Evolutionary conservation across 2,329 filamentous ascomycete genomes (phyloP).

Genomic region (Neodidymelliopsis sp.): DNA sequence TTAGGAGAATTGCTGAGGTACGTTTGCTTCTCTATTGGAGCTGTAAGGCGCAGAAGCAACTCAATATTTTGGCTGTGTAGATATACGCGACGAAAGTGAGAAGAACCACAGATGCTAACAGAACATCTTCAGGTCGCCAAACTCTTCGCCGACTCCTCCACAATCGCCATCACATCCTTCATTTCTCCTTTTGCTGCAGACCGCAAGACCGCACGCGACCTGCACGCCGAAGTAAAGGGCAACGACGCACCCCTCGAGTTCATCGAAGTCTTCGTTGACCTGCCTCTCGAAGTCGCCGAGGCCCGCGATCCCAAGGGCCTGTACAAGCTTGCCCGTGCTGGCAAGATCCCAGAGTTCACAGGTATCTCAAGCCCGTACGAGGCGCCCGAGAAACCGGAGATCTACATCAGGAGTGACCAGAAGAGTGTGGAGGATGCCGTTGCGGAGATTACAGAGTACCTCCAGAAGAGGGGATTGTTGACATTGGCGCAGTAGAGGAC

Average conservation of each 20-base stretch:
- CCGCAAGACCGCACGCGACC: conserved; percentile 77
- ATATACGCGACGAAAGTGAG: too few species aligned
- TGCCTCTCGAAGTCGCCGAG: conserved; percentile 90
- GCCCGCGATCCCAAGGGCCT: conserved; percentile 95
- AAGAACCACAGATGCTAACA: conserved; percentile 1
- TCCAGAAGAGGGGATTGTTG: conserved; percentile 73
- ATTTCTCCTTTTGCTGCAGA: conserved; percentile 95
- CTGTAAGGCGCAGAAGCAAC: too few species aligned
- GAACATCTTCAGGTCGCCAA: conserved; percentile 74
- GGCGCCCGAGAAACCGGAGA: conserved; percentile 83
- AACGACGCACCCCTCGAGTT: conserved; percentile 77
- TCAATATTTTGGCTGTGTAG: too few species aligned
- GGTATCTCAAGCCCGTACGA: conserved; percentile 96
- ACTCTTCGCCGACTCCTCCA: conserved; percentile 90
- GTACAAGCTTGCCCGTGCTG: conserved; percentile 94
- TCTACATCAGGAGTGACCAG: conserved; percentile 84
- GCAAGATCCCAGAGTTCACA: conserved; percentile 97
- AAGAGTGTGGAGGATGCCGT: conserved; percentile 89
- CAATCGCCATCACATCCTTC: conserved; percentile 91
- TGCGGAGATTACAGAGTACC: conserved; percentile 79
- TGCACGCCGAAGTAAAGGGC: conserved; percentile 70
- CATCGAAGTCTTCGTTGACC: conserved; percentile 92
- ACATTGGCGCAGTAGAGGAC: conserved; percentile 29
- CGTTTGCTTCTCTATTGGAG: conserved; percentile 4
- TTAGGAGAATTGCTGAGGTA: conserved; percentile 88